Percentiles rank a stretch among this genome's conserved stretches.
These are phyloP conservation scores for Phialophora tarda DNA, from an alignment of 2,329 filamentous ascomycete genomes.

Conservation along the genomic window DNA sequence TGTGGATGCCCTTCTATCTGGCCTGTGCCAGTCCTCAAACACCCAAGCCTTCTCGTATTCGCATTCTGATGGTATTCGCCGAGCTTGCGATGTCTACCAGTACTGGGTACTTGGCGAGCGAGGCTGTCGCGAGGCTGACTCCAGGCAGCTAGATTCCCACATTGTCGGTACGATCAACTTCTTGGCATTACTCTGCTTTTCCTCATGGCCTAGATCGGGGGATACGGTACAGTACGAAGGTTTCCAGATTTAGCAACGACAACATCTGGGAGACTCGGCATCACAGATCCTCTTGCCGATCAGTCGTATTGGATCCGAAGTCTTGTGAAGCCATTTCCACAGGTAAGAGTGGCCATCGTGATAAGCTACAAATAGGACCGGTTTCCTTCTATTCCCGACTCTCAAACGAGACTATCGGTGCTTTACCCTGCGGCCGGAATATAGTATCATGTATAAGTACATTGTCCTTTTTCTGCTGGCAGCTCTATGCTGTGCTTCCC, in stretches of 20 bases:
- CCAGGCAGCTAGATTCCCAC: constrained; percentile 3
- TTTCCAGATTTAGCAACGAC: background rate
- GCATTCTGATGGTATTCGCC: constrained; percentile 8
- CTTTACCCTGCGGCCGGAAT: background rate
- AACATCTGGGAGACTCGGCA: background rate
- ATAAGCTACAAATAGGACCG: constrained; percentile 3
- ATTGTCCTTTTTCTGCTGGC: constrained; percentile 7
- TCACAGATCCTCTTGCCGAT: background rate
- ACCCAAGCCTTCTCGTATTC: constrained; percentile 21
- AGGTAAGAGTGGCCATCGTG: background rate
- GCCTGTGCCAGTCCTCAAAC: background rate
- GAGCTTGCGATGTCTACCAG: background rate
- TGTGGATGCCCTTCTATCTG: background rate
- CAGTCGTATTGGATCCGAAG: background rate
- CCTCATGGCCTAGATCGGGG: background rate
- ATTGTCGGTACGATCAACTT: background rate
- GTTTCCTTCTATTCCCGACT: background rate
- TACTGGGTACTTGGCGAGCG: constrained; percentile 4
- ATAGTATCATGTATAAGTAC: background rate
- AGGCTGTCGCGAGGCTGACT: constrained; percentile 26
- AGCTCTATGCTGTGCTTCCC: constrained; percentile 1
- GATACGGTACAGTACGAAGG: background rate
- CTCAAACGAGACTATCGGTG: background rate
- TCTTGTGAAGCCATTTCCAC: background rate
- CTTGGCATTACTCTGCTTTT: background rate